Evolutionary conservation across 2,329 filamentous ascomycete genomes (phyloP).

Genomic region (Blastomyces gilchristii): DNA sequence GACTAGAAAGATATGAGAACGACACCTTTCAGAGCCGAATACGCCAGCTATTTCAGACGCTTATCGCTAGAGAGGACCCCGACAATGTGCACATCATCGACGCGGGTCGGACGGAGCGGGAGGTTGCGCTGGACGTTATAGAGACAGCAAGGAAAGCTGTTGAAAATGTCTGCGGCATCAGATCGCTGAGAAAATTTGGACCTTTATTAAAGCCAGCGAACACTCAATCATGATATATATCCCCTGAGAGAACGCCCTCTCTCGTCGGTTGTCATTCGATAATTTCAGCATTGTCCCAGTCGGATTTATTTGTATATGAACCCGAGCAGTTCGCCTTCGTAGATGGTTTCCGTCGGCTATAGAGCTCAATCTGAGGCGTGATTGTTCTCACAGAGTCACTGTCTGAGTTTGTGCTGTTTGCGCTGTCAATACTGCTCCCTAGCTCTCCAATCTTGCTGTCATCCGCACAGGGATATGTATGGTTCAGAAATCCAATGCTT

Average conservation of each 20-base stretch:
- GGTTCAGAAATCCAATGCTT: neutral
- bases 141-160: constrained; percentile 23
- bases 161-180: constrained; percentile 24
- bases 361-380: neutral
- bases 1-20: constrained; percentile 80
- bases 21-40: constrained; percentile 73
- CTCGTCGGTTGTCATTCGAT: constrained; percentile 25
- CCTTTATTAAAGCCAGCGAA: constrained; percentile 19
- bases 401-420: neutral
- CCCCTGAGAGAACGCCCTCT: neutral
- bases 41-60: constrained; percentile 56
- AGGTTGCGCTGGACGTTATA: constrained; percentile 39
- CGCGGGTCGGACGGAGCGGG: constrained; percentile 43
- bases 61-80: constrained; percentile 40
- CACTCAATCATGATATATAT: neutral
- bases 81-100: constrained; percentile 47
- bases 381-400: neutral
- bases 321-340: neutral
- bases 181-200: constrained; percentile 28
- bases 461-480: neutral
- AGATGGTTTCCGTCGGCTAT: neutral
- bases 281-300: constrained; percentile 41
- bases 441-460: neutral
- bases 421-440: neutral
- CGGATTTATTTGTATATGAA: constrained; percentile 42